Evolutionary conservation across 768 basidiomycete genomes (phyloP).

Genomic region (Jaapia argillacea): DNA sequence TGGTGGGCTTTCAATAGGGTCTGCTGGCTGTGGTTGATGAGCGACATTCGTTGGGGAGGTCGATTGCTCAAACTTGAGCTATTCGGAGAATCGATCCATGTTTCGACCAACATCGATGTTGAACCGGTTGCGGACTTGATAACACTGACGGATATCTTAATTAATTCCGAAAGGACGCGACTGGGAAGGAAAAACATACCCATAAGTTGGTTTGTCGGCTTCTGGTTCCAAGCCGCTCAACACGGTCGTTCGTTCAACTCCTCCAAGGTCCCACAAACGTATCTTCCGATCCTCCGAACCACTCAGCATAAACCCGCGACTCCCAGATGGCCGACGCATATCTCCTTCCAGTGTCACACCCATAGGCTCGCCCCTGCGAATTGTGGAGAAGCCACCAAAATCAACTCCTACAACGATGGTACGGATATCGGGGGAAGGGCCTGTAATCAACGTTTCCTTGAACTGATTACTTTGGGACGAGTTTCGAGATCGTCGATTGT

Average conservation of each 20-base stretch:
- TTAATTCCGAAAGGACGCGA: too few species aligned
- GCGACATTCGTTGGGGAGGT: conserved; percentile 63
- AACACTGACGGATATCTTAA: conserved; percentile 19
- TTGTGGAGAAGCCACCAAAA: conserved; percentile 58
- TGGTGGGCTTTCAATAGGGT: conserved; percentile 81
- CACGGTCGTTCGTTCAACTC: conserved; percentile 62
- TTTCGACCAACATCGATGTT: conserved; percentile 53
- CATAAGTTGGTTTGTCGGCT: conserved; percentile 66
- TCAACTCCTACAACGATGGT: conserved; percentile 64
- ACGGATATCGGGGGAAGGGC: conserved; percentile 58
- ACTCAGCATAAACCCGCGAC: conserved; percentile 68
- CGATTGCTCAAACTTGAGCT: conserved; percentile 46
- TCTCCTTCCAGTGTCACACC: conserved; percentile 27
- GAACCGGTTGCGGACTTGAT: conserved; percentile 28
- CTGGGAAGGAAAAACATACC: too few species aligned
- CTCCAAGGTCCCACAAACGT: conserved; percentile 79
- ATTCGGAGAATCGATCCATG: conserved; percentile 39
- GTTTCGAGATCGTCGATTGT: background rate
- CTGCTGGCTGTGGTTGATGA: conserved; percentile 78
- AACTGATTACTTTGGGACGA: background rate
- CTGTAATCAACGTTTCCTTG: conserved; percentile 14
- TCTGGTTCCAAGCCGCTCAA: conserved; percentile 75
- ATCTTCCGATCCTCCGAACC: conserved; percentile 89
- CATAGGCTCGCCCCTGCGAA: conserved; percentile 41
- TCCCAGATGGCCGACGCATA: conserved; percentile 8